These are phyloP conservation scores for Scytalidium sp. DNA, from an alignment of 2,329 filamentous ascomycete genomes.

Conservation along the genomic window DNA sequence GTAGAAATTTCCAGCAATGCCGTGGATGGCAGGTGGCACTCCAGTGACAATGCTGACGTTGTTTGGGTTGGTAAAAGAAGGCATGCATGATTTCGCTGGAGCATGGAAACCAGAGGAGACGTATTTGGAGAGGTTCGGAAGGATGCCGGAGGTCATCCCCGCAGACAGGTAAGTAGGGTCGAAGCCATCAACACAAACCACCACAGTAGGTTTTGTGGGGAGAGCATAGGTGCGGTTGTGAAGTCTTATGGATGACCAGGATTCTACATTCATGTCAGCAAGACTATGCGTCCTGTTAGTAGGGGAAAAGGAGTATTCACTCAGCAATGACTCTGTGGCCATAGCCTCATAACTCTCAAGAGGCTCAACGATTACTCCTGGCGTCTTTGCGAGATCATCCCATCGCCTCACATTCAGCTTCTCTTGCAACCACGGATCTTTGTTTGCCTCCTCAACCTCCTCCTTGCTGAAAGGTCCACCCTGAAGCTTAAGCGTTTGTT, in stretches of 20 bases:
- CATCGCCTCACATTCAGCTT: slow-evolving; percentile 7
- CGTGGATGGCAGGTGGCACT: slow-evolving; percentile 34
- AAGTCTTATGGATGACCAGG: slow-evolving; percentile 6
- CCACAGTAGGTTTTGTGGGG: slow-evolving; percentile 33
- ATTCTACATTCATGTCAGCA: not conserved
- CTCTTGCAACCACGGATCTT: slow-evolving; percentile 7
- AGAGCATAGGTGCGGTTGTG: slow-evolving; percentile 30
- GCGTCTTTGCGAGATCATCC: slow-evolving; percentile 8
- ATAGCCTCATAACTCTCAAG: slow-evolving; percentile 5
- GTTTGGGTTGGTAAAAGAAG: slow-evolving; percentile 42
- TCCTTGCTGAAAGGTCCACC: slow-evolving; percentile 7
- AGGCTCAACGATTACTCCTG: slow-evolving; percentile 2
- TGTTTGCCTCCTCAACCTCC: slow-evolving; percentile 6
- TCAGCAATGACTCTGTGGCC: slow-evolving; percentile 6
- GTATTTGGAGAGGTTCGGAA: slow-evolving; percentile 31
- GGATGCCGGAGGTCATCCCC: slow-evolving; percentile 30
- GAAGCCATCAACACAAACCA: slow-evolving; percentile 41
- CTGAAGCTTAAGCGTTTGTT: slow-evolving; percentile 7
- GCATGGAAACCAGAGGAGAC: slow-evolving; percentile 34
- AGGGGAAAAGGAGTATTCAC: not conserved
- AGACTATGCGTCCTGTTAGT: not conserved
- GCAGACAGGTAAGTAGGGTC: slow-evolving; percentile 37
- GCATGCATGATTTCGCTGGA: slow-evolving; percentile 37
- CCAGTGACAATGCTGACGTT: slow-evolving; percentile 44
- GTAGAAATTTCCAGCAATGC: slow-evolving; percentile 42